Percentiles rank a stretch among this genome's conserved stretches.
Conservation (phyloP, 306 rosid genomes). For the Sesbania bispinosa region DNA sequence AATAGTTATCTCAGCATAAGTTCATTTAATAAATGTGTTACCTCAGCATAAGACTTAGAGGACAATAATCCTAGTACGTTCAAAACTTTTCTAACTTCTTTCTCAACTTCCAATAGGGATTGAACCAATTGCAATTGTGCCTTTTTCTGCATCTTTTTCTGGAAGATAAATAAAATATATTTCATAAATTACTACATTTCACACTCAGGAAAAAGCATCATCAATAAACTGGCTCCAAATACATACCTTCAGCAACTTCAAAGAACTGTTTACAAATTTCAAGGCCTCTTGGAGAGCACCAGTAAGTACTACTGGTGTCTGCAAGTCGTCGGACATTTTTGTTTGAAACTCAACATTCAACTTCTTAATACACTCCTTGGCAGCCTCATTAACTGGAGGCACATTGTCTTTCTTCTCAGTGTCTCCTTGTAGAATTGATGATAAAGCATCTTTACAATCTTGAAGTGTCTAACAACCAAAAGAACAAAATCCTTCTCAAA, state of each 20-base stretch:
- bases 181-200: slow-evolving; percentile 3
- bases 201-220: not conserved
- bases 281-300: slow-evolving; percentile 85
- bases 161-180: slow-evolving; percentile 20
- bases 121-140: slow-evolving; percentile 52
- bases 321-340: slow-evolving; percentile 92
- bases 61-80: slow-evolving; percentile 60
- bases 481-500: slow-evolving; percentile 2
- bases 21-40: slow-evolving; percentile 26
- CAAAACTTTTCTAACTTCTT: slow-evolving; percentile 55
- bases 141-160: slow-evolving; percentile 71
- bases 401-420: slow-evolving; percentile 42
- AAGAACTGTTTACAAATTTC: slow-evolving; percentile 63
- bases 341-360: slow-evolving; percentile 62
- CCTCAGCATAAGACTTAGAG: slow-evolving; percentile 57
- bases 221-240: not conserved
- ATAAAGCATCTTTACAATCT: slow-evolving; percentile 68
- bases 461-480: slow-evolving; percentile 70
- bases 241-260: slow-evolving; percentile 69
- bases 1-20: not conserved
- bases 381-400: slow-evolving; percentile 46
- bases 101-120: slow-evolving; percentile 59
- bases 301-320: slow-evolving; percentile 79
- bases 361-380: slow-evolving; percentile 62
- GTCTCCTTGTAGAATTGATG: slow-evolving; percentile 54